Evolutionary conservation across 345 rosid species (phyloP), one percentile per base, ranked within the genome.

Genomic region (Bruguiera sexangula): DNA sequence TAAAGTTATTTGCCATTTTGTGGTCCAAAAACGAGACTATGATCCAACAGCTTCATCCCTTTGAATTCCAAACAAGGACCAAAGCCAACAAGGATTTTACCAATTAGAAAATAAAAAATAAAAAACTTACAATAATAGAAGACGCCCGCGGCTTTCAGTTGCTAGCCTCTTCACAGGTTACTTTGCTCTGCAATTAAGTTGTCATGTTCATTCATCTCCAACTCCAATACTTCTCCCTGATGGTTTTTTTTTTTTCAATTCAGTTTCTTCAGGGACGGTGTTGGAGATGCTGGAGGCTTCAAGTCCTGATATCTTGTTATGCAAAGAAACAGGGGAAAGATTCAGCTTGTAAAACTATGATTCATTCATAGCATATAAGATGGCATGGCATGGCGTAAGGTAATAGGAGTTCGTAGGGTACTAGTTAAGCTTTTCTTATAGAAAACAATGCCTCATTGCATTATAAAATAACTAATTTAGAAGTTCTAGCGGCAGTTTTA

Each of bases 201-300:
- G 18, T 19, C 18, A 3, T 15, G 53, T 50, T 27, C 60, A 32
- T 56, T 51, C 27, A 13, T 30, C 15, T 66, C 4, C 31, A 3
- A 32, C 24, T 24, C 24, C 24, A 24, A 24, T 24, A 24, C 24
- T 61, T 10, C 36, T 68, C 18, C 46, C 59, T 6, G 20, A 27
- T 4, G 8, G 1, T 27, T 27, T 27, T 2, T 19, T 5, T 54
- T 71, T 16, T 43, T 55, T 37, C 32, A 29, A 29, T 7, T 63
- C 20, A 5, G 57, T n/a, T 57, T 43, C 62, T 37, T 46, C 36
- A 57, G 53, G 10, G 71, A 36, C 1, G 79, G 71, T 3, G 68
- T 29, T 15, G 75, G 75, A 21, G 79, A 60, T 7, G 79, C 32
- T 39, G 79, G 79, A 22, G 79, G 75, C 56, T 76, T 76, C 65